Evolutionary conservation across 164 flowering plant genomes (phyloP).

Genomic region (Stephania japonica): DNA sequence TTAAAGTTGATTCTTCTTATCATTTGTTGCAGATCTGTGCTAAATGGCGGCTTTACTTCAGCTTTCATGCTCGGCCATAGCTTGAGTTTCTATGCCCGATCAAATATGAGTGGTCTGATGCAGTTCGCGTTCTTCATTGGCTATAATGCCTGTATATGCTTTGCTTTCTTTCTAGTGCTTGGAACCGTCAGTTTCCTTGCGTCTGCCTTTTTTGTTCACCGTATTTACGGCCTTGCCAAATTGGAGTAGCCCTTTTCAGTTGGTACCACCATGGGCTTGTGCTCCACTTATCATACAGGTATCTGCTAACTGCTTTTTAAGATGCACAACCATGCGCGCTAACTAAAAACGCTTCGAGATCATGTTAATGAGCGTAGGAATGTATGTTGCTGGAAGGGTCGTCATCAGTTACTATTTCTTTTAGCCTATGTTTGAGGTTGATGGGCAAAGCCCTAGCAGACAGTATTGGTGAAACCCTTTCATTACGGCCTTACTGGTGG

Average conservation of each 20-base stretch:
- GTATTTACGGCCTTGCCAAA: conserved; percentile 49
- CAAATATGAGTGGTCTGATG: conserved; percentile 65
- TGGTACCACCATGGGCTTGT: neutral
- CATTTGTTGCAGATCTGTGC: conserved; percentile 53
- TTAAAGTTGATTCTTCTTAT: conserved; percentile 4
- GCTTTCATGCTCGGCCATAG: conserved; percentile 63
- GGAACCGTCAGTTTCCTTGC: conserved; percentile 56
- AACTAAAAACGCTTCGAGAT: neutral
- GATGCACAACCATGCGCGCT: neutral
- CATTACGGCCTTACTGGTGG: too few species aligned
- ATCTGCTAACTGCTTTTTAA: neutral
- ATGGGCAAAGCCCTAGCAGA: too few species aligned
- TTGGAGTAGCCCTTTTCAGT: conserved; percentile 34
- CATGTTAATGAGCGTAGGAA: too few species aligned
- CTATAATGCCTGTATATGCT: conserved; percentile 69
- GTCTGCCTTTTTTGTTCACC: conserved; percentile 57
- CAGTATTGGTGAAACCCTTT: too few species aligned
- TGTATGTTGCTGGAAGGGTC: too few species aligned
- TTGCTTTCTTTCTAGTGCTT: conserved; percentile 71
- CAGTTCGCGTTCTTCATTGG: conserved; percentile 63
- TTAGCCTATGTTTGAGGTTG: too few species aligned
- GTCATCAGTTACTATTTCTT: too few species aligned
- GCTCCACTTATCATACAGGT: neutral
- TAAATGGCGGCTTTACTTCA: conserved; percentile 67
- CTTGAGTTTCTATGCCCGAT: conserved; percentile 50